phyloP scores from a whole-genome alignment of 225 moss, liverwort and hornwort genomes.

The Bryum argenteum region DNA sequence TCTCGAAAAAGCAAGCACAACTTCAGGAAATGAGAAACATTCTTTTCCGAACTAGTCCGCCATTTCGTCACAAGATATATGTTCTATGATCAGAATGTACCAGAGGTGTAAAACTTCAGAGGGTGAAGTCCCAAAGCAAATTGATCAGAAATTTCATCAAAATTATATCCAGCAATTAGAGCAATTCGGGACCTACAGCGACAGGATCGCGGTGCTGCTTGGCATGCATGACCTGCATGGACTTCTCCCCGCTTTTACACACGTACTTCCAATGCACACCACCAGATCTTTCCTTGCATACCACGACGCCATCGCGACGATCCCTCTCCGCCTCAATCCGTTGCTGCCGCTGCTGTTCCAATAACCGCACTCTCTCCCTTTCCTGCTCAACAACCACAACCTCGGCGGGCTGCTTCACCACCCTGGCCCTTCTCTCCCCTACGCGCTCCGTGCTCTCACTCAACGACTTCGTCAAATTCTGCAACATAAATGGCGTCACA shows the following conservation, averaged over 20 bases:
- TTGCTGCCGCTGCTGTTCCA: conserved; percentile 17
- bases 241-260: conserved; percentile 38
- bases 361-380: conserved; percentile 20
- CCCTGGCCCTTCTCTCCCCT: conserved; percentile 9
- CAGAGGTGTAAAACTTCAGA: not conserved
- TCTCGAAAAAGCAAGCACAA: not conserved
- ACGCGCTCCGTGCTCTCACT: conserved; percentile 32
- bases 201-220: conserved; percentile 62
- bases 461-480: conserved; percentile 61
- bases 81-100: not conserved
- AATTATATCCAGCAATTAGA: not conserved
- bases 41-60: not conserved
- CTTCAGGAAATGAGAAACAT: not conserved
- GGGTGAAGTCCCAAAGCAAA: not conserved
- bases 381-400: conserved; percentile 15
- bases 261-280: conserved; percentile 70
- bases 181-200: conserved; percentile 42
- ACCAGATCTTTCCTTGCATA: conserved; percentile 57
- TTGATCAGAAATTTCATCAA: not conserved
- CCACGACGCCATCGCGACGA: conserved; percentile 43
- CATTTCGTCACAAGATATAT: not conserved
- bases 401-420: conserved; percentile 13
- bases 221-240: conserved; percentile 61
- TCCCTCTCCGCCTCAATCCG: conserved; percentile 36
- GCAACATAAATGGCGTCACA: conserved; percentile 67